phyloP scores from a whole-genome alignment of 2,329 filamentous ascomycete species.

The Cryphonectria carpinicola region DNA sequence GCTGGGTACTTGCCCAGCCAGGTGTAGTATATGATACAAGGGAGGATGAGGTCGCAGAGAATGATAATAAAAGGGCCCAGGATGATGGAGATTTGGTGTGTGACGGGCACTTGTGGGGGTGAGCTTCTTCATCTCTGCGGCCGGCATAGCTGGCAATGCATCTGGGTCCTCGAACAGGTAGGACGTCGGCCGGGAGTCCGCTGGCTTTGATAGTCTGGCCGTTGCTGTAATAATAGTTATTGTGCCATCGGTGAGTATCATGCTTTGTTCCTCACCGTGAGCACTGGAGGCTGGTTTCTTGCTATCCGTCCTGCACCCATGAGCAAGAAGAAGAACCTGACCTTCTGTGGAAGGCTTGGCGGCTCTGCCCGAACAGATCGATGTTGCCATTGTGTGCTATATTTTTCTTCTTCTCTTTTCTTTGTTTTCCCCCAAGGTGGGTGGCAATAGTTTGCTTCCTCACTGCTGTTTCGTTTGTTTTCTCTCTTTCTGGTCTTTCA shows the following conservation, averaged over 20 bases:
- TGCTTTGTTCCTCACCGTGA: not conserved
- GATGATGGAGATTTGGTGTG: conserved; percentile 22
- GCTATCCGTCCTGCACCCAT: conserved; percentile 8
- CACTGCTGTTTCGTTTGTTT: too few relatives aligned
- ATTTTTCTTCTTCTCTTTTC: not conserved
- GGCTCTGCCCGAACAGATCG: not conserved
- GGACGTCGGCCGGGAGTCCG: conserved; percentile 11
- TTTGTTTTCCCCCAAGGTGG: not conserved
- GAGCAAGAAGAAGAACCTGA: not conserved
- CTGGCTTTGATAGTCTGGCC: not conserved
- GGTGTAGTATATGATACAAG: conserved; percentile 28
- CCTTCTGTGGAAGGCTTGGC: not conserved
- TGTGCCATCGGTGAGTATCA: not conserved
- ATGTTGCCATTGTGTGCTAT: not conserved
- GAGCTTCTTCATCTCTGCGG: conserved; percentile 24
- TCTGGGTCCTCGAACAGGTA: conserved; percentile 24
- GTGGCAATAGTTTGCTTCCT: not conserved
- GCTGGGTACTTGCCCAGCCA: conserved; percentile 11
- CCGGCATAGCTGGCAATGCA: conserved; percentile 7
- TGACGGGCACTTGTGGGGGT: conserved; percentile 15
- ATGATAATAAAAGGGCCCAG: conserved; percentile 25
- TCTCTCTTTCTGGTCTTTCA: not conserved
- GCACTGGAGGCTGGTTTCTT: conserved; percentile 6
- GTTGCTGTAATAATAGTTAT: not conserved
- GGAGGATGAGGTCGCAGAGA: conserved; percentile 24